Percentiles rank a stretch among this genome's conserved stretches.
Evolutionary conservation across 169 alveolate genomes (phyloP).

Genomic region (Cyclospora cayetanensis): DNA sequence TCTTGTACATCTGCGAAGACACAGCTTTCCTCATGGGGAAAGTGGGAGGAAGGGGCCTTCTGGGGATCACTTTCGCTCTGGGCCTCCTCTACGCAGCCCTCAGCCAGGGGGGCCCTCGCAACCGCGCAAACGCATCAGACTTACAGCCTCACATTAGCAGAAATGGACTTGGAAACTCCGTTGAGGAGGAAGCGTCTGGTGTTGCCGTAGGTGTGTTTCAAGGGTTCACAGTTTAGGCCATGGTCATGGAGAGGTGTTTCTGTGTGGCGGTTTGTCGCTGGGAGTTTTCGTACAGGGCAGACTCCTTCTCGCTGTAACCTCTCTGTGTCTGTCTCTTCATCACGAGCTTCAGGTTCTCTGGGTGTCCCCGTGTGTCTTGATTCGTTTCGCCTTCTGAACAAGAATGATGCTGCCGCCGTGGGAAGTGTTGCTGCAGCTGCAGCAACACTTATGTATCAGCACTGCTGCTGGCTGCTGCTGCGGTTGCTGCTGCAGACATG

Average conservation of each 20-base stretch:
- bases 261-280: too few species aligned
- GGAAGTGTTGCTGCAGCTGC: not conserved
- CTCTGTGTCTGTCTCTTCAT: too few species aligned
- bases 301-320: too few species aligned
- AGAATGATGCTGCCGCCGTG: not conserved
- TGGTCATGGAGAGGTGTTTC: too few species aligned
- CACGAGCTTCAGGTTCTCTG: too few species aligned
- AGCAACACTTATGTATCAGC: too few species aligned
- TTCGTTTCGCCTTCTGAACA: not conserved
- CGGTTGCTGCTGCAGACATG: constrained; percentile 2
- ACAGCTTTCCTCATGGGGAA: constrained; percentile 69
- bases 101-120: not conserved
- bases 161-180: not conserved
- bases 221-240: too few species aligned
- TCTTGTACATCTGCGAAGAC: constrained; percentile 60
- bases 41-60: constrained; percentile 68
- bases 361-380: not conserved
- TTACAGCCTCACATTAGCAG: not conserved
- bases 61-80: constrained; percentile 68
- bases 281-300: too few species aligned
- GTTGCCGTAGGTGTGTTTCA: not conserved
- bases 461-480: constrained; percentile 1
- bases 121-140: not conserved
- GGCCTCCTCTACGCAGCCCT: constrained; percentile 45
- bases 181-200: not conserved